Evolutionary conservation across 805 yeast genomes (phyloP), one percentile per base, ranked within the genome.

Genomic region (Dipodascus albidus): DNA sequence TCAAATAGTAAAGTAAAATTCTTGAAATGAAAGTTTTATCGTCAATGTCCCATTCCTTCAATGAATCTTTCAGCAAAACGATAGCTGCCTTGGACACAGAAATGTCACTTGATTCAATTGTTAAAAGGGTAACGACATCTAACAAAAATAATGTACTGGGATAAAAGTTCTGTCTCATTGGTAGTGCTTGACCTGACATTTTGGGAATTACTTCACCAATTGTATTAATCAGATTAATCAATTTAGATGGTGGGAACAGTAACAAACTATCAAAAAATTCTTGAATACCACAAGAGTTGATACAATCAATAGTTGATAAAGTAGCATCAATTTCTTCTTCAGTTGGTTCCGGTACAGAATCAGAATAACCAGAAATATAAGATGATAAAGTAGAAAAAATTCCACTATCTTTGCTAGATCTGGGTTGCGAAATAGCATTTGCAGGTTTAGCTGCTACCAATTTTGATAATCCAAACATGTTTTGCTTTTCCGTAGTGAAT

Each of bases 261-360:
- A 47, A 17, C 17, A 60, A 62, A 9, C 20, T 74, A 74, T 50
- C 75, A 76, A 55, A 88, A 75, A 1, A 88, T 70, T 73, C 71
- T 2, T 76, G 67, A 3, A 89, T 70, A 50, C 78, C 77, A 57
- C 93, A 81, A 0, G 91, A 80, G 52, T 79, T 79, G 51, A 91
- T 75, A 64, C 97, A 91, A 59, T 90, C 96, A 47, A 84, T 70
- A 0, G 96, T 85, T 3, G 88, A 82, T 14, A 85, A 67, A 0
- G 98, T 87, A 3, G 87, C 78, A 58, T 89, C 96, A 50, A 93
- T 83, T 60, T 91, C 97, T 62, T 87, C 96, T 54, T 87, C 95
- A 1, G 95, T 79, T 11, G 99, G 99, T 66, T 91, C 98, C 0
- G 85, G 83, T 2, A 86, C 81, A 52, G 87, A 95, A 62, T 89